These are phyloP conservation scores for Leccinum boreale DNA, from an alignment of 768 basidiomycete species.

Conservation along the genomic window DNA sequence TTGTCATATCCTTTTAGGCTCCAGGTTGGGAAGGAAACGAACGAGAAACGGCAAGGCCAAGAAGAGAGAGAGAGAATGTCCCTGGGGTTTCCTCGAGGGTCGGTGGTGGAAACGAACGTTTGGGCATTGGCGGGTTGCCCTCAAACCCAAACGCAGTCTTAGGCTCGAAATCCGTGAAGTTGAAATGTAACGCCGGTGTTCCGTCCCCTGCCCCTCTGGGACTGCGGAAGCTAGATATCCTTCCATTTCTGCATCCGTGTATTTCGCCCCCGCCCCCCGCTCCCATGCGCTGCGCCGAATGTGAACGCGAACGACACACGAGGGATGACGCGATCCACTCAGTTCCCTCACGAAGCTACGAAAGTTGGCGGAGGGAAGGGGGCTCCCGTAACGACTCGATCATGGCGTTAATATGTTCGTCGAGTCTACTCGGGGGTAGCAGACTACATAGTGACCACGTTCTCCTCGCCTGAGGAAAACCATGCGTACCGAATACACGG, in stretches of 20 bases:
- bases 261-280: neutral
- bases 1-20: neutral
- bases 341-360: neutral
- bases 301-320: neutral
- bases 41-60: neutral
- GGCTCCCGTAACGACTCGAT: neutral
- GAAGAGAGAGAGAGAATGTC: neutral
- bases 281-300: neutral
- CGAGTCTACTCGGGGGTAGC: neutral
- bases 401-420: neutral
- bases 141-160: neutral
- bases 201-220: neutral
- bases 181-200: neutral
- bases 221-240: neutral
- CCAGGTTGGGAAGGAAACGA: neutral
- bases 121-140: too few relatives aligned
- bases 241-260: neutral
- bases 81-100: neutral
- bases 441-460: neutral
- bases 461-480: neutral
- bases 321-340: neutral
- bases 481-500: neutral
- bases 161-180: neutral
- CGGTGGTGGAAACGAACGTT: neutral
- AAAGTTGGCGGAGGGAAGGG: neutral